These are phyloP conservation scores for Vaccinium corymbosum DNA, from an alignment of 148 eudicot species.

Conservation along the genomic window DNA sequence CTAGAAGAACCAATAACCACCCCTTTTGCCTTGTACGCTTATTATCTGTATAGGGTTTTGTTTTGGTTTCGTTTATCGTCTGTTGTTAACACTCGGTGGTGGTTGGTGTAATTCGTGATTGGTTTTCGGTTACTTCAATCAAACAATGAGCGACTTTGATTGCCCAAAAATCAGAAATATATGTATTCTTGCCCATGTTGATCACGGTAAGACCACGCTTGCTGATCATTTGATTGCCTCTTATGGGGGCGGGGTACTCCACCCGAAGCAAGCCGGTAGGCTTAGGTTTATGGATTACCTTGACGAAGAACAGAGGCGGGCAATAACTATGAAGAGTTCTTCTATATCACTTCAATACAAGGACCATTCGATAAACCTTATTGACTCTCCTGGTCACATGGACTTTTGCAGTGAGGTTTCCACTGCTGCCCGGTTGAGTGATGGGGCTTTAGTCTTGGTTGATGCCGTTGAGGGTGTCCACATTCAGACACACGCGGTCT, in stretches of 20 bases:
- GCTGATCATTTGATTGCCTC: slow-evolving; percentile 92
- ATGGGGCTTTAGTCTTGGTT: slow-evolving; percentile 82
- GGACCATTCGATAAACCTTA: slow-evolving; percentile 54
- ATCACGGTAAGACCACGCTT: slow-evolving; percentile 91
- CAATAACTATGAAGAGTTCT: slow-evolving; percentile 90
- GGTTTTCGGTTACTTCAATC: neutral
- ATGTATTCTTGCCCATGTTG: slow-evolving; percentile 94
- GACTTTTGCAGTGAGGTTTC: slow-evolving; percentile 97
- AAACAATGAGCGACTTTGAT: slow-evolving; percentile 37
- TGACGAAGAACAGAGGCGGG: slow-evolving; percentile 91
- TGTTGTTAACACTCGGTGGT: neutral
- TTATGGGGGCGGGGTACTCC: slow-evolving; percentile 72
- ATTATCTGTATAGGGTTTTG: neutral
- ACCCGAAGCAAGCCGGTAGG: slow-evolving; percentile 86
- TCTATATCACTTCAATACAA: slow-evolving; percentile 61
- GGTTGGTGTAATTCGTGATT: neutral
- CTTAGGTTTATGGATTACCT: slow-evolving; percentile 79
- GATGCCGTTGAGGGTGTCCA: slow-evolving; percentile 99
- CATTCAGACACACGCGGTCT: slow-evolving; percentile 92
- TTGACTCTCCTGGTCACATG: slow-evolving; percentile 98
- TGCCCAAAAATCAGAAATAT: slow-evolving; percentile 57
- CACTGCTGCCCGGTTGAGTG: slow-evolving; percentile 87
- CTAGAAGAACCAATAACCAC: neutral
- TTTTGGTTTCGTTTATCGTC: neutral
- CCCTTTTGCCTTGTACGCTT: neutral